phyloP scores from a whole-genome alignment of 257 asterid genomes.

The Euphrasia confusa region DNA sequence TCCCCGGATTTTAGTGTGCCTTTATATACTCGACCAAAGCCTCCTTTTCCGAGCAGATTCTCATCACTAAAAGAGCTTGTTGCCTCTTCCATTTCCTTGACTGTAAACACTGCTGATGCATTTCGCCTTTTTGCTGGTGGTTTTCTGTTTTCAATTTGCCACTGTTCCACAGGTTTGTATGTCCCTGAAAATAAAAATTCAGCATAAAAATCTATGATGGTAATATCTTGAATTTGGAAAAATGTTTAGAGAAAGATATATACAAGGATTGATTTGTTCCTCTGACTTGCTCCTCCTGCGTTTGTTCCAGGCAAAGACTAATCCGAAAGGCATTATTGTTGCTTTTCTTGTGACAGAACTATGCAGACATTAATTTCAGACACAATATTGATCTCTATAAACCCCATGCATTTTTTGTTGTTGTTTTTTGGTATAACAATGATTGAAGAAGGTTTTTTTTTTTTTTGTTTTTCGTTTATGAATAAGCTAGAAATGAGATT shows the following conservation, averaged over 20 bases:
- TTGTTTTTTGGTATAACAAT: not conserved
- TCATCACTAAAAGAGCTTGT: conserved; percentile 68
- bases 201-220: not conserved
- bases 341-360: conserved; percentile 17
- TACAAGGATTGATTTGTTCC: conserved; percentile 75
- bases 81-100: conserved; percentile 86
- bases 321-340: conserved; percentile 70
- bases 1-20: conserved; percentile 85
- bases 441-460: not conserved
- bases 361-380: conserved; percentile 4
- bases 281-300: conserved; percentile 91
- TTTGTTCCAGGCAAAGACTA: conserved; percentile 95
- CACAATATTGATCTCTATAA: conserved; percentile 6
- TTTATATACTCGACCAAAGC: conserved; percentile 88
- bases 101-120: conserved; percentile 76
- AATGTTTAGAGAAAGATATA: conserved; percentile 1
- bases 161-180: conserved; percentile 73
- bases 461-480: not conserved
- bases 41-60: conserved; percentile 90
- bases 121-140: conserved; percentile 69
- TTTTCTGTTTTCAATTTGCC: conserved; percentile 61
- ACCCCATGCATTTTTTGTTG: not conserved
- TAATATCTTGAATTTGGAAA: conserved; percentile 2
- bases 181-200: conserved; percentile 54
- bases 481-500: conserved; percentile 7